Base-by-base conservation (phyloP, 169 alveolate genomes). In the Cryptosporidium ubiquitum region DNA sequence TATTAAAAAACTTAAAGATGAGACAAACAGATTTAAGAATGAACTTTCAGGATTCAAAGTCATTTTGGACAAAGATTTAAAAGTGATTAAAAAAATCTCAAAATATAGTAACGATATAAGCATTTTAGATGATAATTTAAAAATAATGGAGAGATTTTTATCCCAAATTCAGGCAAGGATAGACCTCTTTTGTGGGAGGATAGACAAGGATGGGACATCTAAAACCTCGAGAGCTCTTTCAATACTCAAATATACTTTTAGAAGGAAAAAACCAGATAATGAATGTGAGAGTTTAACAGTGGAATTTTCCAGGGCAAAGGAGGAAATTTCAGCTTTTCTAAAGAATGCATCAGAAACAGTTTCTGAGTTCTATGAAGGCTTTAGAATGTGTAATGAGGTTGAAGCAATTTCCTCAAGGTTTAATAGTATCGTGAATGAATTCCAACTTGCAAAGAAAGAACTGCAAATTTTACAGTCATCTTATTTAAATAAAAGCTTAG, bases 191-290 rank as follows among this genome's bases (percentile, higher is more conserved):
- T 73, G 85, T 26, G 68, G 51, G 42, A 73, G 85, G 18, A 73
- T 73, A 5, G 31, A 73, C 39, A 73, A 73, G 40, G 70, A 55
- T 20, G 49, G 71, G 5, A 57, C 18, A 6, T 29, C 39, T 20
- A 73, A 73, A n/a, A 73, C 69, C 7, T 73, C 85, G 18, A 73
- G 85, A 40, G 47, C 26, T 73, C 68, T 73, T 5, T 73, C 68
- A 0, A 73, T 73, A 18, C 68, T 73, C 26, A 73, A 73, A 40
- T 73, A 73, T 57, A 39, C 68, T 0, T 18, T 73, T n/a, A 51
- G 70, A 58, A 73, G 51, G 31, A 73, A 73, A 55, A 73, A 58
- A 40, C 85, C 85, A n/a, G 85, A 73, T 26, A 73, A 70, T 20
- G 42, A 73, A 26, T 73, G 85, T 18, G 85, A 73, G 23, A 73